A percentile compares a stretch with the other conserved stretches of the same genome.
Conservation (phyloP, 352 stramenopile species). For the Phytophthora chlamydospora region DNA sequence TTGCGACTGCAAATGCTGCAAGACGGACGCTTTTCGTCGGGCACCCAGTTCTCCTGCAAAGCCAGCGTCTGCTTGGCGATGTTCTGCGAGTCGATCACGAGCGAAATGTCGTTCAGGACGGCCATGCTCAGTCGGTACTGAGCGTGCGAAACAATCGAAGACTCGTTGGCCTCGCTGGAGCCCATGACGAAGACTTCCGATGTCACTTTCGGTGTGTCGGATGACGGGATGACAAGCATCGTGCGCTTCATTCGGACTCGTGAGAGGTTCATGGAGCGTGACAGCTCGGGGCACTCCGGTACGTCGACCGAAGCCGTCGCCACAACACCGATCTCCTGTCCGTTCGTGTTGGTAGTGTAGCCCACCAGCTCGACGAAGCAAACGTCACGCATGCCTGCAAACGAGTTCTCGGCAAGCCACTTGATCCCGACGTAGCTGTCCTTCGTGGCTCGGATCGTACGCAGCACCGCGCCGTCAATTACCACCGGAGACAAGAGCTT, state of each 20-base stretch:
- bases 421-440: conserved; percentile 62
- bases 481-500: conserved; percentile 51
- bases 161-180: conserved; percentile 36
- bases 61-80: conserved; percentile 46
- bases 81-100: conserved; percentile 62
- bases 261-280: conserved; percentile 33
- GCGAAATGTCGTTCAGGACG: conserved; percentile 56
- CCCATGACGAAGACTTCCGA: conserved; percentile 60
- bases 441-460: conserved; percentile 32
- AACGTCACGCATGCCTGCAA: conserved; percentile 41
- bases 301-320: conserved; percentile 47
- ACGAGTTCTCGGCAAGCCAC: conserved; percentile 46
- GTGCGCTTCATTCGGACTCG: conserved; percentile 55
- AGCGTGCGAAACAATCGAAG: conserved; percentile 44
- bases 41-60: conserved; percentile 42
- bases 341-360: conserved; percentile 42
- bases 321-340: conserved; percentile 50
- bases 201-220: conserved; percentile 31
- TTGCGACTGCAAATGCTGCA: conserved; percentile 42
- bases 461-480: conserved; percentile 49
- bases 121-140: conserved; percentile 56
- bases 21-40: conserved; percentile 32
- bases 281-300: conserved; percentile 51
- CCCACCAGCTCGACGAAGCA: conserved; percentile 64
- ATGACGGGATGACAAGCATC: conserved; percentile 45